phyloP scores from a whole-genome alignment of 2,329 filamentous ascomycete species.

The Pseudocercospora vitis region DNA sequence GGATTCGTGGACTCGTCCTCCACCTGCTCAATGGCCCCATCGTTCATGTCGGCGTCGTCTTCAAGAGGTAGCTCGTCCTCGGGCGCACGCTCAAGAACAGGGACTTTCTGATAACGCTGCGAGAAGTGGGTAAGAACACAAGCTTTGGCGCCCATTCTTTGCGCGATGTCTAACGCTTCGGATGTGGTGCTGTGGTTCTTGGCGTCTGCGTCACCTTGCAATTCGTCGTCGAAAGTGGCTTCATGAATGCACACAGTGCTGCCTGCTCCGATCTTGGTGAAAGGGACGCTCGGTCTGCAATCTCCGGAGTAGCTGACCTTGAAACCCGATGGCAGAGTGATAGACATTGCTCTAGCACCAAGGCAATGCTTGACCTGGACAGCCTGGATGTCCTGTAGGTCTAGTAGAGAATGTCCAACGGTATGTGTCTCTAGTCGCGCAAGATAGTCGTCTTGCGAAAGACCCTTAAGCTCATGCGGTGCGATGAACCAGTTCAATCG shows the following conservation, averaged over 20 bases:
- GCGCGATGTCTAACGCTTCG: constrained; percentile 78
- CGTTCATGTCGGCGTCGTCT: constrained; percentile 11
- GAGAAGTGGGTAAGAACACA: constrained; percentile 92
- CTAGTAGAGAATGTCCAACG: constrained; percentile 49
- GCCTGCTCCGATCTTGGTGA: constrained; percentile 68
- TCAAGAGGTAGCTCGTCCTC: constrained; percentile 32
- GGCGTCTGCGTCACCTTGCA: constrained; percentile 71
- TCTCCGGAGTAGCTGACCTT: constrained; percentile 93
- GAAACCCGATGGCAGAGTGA: constrained; percentile 77
- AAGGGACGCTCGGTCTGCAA: constrained; percentile 73
- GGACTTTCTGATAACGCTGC: constrained; percentile 83
- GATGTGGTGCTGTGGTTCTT: constrained; percentile 90
- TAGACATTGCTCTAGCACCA: constrained; percentile 70
- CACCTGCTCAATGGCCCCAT: constrained; percentile 10
- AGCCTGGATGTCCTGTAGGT: constrained; percentile 66
- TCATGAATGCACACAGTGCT: constrained; percentile 90
- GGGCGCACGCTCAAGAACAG: constrained; percentile 49
- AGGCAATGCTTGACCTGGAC: constrained; percentile 75
- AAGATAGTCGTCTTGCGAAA: constrained; percentile 26
- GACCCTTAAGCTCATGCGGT: constrained; percentile 26
- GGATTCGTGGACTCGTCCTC: constrained; percentile 24
- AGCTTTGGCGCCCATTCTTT: constrained; percentile 73
- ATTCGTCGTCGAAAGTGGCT: constrained; percentile 90
- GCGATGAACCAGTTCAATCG: constrained; percentile 39
- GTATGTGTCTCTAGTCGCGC: constrained; percentile 26